phyloP scores from a whole-genome alignment of 495 filamentous ascomycete genomes.

The Evernia prunastri region DNA sequence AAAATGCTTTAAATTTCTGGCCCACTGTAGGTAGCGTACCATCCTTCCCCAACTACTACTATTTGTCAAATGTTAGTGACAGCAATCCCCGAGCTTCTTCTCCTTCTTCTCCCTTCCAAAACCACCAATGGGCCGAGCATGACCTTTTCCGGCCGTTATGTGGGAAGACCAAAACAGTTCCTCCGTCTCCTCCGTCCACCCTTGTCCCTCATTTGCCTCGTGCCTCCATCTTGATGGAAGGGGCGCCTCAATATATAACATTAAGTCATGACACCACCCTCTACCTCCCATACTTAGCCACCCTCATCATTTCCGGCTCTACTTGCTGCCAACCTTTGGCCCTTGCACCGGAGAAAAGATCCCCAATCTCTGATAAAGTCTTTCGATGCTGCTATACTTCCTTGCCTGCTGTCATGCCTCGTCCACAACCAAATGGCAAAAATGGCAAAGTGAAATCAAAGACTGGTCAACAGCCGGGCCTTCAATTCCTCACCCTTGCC shows the following conservation, averaged over 20 bases:
- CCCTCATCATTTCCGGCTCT: background rate
- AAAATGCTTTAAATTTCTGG: slow-evolving; percentile 2
- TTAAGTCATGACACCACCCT: background rate
- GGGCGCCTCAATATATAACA: background rate
- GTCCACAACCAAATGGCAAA: background rate
- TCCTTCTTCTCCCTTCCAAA: background rate
- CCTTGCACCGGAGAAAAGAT: background rate
- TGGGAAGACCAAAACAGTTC: background rate
- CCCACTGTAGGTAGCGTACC: slow-evolving; percentile 4
- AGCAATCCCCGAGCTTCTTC: background rate
- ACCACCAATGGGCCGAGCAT: background rate
- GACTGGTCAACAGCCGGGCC: background rate
- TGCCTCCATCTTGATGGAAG: background rate
- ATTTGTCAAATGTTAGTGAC: background rate
- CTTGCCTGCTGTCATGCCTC: slow-evolving; percentile 9
- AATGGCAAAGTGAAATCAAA: slow-evolving; percentile 4
- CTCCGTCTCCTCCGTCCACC: background rate
- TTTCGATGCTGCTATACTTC: background rate
- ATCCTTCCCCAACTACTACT: background rate
- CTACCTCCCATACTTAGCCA: background rate
- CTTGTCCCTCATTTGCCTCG: background rate
- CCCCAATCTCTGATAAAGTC: background rate
- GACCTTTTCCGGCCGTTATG: background rate
- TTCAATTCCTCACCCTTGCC: slow-evolving; percentile 20
- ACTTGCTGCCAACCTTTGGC: background rate